Evolutionary conservation across 257 asterid genomes (phyloP), one percentile per base, ranked within the genome.

Genomic region (Craterostigma plantagineum): DNA sequence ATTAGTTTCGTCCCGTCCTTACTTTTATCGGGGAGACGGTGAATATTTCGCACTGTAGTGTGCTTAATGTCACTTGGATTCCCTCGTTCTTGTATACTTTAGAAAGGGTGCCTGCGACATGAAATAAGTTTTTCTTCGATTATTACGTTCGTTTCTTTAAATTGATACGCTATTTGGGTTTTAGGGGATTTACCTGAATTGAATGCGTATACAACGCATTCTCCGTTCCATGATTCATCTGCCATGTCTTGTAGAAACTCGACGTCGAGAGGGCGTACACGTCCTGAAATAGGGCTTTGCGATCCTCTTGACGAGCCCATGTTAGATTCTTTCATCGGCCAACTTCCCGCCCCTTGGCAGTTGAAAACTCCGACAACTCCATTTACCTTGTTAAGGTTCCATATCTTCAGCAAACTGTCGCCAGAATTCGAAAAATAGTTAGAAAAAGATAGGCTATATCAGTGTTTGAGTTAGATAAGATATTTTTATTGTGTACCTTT

Each of bases 271-370:
- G 80, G 72, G 51, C 70, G 50, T 8, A 76, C 46, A 45, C 55
- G 53, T 48, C 75, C 73, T 3, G 63, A 38, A 14, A 75, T 37
- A 0, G 41, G 9, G 18, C 35, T 17, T 12, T 46, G 11, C 2
- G 33, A 7, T 39, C 18, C 45, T 14, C 12, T 42, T 8, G 50
- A n/a, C n/a, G n/a, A 23, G 41, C 42, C 38, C 3, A 61, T 59
- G 0, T 36, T 39, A 35, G 61, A 60, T 46, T 72, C 59, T 48
- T 69, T 61, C 75, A 70, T 51, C 12, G 49, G 71, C 87, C 84
- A 72, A 42, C 34, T 46, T 63, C 81, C 93, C 0, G 76, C 71
- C 3, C 81, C 93, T 68, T 76, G 91, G 67, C 81, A 79, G 71
- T 79, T 76, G 60, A 76, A 76, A 56, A 63, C 75, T 9, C 85